phyloP scores from a whole-genome alignment of 805 yeast genomes.

The Hanseniaspora lachancei region DNA sequence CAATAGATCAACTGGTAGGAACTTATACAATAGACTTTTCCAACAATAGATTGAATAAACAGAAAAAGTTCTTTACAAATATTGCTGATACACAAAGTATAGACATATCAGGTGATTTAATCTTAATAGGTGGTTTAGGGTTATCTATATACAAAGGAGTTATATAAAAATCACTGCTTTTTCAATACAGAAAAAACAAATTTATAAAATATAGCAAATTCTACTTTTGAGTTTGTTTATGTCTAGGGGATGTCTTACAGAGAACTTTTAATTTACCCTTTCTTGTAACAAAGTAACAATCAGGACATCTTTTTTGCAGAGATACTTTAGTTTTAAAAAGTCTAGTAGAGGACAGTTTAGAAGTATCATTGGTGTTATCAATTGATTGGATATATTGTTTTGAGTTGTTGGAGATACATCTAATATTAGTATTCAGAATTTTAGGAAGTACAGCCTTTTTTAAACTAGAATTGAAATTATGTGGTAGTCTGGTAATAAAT shows the following conservation, averaged over 20 bases:
- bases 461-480: no score
- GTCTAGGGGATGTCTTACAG: constrained; percentile 86
- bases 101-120: constrained; percentile 29
- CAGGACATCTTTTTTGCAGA: constrained; percentile 83
- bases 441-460: no score
- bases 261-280: constrained; percentile 88
- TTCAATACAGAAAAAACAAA: no score
- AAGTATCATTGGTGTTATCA: no score
- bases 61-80: constrained; percentile 49
- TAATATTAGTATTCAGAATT: neutral
- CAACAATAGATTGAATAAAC: constrained; percentile 24
- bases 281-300: constrained; percentile 85
- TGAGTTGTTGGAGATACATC: neutral
- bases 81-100: constrained; percentile 84
- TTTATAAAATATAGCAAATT: neutral
- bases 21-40: constrained; percentile 49
- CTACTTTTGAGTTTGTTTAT: constrained; percentile 83
- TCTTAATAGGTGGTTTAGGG: constrained; percentile 72
- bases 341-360: constrained; percentile 28
- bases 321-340: constrained; percentile 86
- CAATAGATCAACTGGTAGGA: constrained; percentile 59
- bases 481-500: no score
- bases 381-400: neutral
- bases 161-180: neutral
- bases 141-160: constrained; percentile 39